Evolutionary conservation across 1,139 yeast species (phyloP).

Genomic region (Yamadazyma sp.): DNA sequence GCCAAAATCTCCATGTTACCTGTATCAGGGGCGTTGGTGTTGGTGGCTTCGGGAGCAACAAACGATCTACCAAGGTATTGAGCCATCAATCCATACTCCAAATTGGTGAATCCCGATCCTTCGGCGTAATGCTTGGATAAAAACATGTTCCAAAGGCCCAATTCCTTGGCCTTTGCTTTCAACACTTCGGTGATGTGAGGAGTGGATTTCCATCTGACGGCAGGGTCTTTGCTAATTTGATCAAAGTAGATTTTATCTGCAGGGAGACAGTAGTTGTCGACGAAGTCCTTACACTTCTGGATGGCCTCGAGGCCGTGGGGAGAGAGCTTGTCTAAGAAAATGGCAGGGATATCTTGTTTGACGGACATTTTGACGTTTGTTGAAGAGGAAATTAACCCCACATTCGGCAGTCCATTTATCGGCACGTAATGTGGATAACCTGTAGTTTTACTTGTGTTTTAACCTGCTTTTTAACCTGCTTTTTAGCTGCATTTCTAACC

Average conservation of each 20-base stretch:
- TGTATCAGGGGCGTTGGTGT: conserved; percentile 71
- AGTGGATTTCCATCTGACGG: conserved; percentile 47
- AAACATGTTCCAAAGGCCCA: conserved; percentile 69
- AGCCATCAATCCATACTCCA: conserved; percentile 73
- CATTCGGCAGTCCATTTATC: too few relatives aligned
- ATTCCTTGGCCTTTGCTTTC: conserved; percentile 53
- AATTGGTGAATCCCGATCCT: conserved; percentile 64
- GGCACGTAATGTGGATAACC: too few relatives aligned
- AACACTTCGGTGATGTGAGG: conserved; percentile 56
- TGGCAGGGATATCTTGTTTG: conserved; percentile 44
- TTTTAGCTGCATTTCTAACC: too few relatives aligned
- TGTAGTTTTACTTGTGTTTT: too few relatives aligned
- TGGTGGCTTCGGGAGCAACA: conserved; percentile 63
- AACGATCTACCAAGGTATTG: conserved; percentile 61
- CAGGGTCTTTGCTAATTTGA: conserved; percentile 42
- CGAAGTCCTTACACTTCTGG: conserved; percentile 50
- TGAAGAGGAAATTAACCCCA: too few relatives aligned
- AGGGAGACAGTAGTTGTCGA: conserved; percentile 60
- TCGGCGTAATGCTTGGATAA: conserved; percentile 56
- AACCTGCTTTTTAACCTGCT: too few relatives aligned
- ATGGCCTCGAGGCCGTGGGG: conserved; percentile 54
- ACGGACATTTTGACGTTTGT: conserved; percentile 11
- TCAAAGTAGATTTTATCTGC: conserved; percentile 47
- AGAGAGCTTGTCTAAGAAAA: conserved; percentile 43
- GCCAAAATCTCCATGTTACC: conserved; percentile 74